Base-by-base conservation (phyloP, 306 rosid genomes). In the Prunus mongolica region DNA sequence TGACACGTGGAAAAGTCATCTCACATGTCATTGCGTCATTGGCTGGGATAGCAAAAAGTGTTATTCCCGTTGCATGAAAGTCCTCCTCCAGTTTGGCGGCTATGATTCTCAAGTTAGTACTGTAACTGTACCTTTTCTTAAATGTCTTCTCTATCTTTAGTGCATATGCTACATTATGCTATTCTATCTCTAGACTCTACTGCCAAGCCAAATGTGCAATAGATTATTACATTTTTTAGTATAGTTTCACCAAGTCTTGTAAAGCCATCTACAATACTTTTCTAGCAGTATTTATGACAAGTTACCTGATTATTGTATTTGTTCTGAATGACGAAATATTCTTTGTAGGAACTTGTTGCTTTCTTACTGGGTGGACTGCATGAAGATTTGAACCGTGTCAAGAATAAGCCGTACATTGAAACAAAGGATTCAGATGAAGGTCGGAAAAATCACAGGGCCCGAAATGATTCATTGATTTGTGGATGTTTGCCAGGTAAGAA, bases 301-400 rank as follows among this genome's bases (percentile, higher is more conserved):
- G 58, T 69, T 57, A 51, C 61, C 65, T 76, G 69, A 28, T 65
- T 82, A 50, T 60, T 52, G 28, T 71, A 1, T 66, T 77, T 82
- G 8, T 81, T 79, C 38, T 30, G 79, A 78, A 58, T 74, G 51
- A 54, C 68, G 72, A 30, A 22, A 66, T 18, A 70, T 80, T 62
- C 47, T 80, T 41, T 82, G 22, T 71, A 96, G 99, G 99, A 92
- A 89, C 91, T 96, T 77, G 97, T 96, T 81, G 99, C 99, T 22
- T 96, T 92, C 90, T 89, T 92, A 77, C 83, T 96, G 87, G 99
- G 92, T 88, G 99, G 99, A 71, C 80, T 96, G 79, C 99, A 96
- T 89, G 99, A 96, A 85, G 99, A 96, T 93, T 85, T 96, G 87
- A 96, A 96, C 88, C 98, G 99, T 61, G 98, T 96, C 78, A 96